Evolutionary conservation across 177 flowering plant species (phyloP).

Genomic region (Viscum album): DNA sequence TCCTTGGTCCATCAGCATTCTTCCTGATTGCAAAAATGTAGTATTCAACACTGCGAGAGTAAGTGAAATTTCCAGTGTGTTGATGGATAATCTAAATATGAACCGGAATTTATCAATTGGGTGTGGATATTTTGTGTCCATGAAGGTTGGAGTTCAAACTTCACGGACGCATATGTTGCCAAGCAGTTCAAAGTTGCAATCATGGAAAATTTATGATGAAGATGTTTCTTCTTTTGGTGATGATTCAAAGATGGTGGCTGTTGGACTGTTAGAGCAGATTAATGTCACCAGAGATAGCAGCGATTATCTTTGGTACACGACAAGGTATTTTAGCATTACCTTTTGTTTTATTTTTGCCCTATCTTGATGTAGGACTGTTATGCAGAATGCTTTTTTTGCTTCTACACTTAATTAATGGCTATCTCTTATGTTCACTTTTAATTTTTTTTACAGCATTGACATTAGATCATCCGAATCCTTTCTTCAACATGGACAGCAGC

Average conservation of each 20-base stretch:
- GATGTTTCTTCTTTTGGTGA: slow-evolving; percentile 53
- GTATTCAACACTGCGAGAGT: slow-evolving; percentile 76
- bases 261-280: slow-evolving; percentile 78
- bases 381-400: background rate
- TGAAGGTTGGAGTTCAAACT: slow-evolving; percentile 65
- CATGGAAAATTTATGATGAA: slow-evolving; percentile 77
- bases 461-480: slow-evolving; percentile 22
- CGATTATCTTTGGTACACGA: slow-evolving; percentile 92
- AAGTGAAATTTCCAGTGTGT: slow-evolving; percentile 13
- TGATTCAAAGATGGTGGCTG: slow-evolving; percentile 34
- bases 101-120: no score
- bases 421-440: background rate
- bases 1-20: slow-evolving; percentile 88
- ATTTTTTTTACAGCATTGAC: background rate
- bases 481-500: slow-evolving; percentile 6
- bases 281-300: slow-evolving; percentile 77
- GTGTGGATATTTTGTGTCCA: slow-evolving; percentile 3
- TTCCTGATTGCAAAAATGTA: slow-evolving; percentile 65
- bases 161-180: slow-evolving; percentile 56
- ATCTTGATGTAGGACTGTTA: background rate
- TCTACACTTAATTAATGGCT: background rate
- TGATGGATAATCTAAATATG: background rate
- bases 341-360: background rate
- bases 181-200: slow-evolving; percentile 27
- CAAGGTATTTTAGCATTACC: slow-evolving; percentile 42